These are phyloP conservation scores for Dendrobium catenatum DNA, from an alignment of 106 monocot species.

Conservation along the genomic window DNA sequence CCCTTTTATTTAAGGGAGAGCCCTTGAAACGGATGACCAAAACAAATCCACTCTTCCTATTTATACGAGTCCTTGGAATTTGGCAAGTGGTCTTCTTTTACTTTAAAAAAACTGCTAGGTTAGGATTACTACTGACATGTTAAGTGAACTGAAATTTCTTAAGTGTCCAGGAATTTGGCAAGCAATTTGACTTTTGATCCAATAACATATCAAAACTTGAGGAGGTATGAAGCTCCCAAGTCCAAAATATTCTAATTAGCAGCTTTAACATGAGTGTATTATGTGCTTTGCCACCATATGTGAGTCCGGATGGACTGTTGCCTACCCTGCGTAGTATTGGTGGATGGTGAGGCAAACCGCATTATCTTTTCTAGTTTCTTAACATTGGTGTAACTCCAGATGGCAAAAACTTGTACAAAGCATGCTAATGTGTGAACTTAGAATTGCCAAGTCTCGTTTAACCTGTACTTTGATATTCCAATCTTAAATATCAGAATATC, in stretches of 20 bases:
- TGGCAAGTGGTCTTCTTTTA: not conserved
- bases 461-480: no score
- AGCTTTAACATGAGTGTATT: not conserved
- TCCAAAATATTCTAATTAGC: not conserved
- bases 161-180: not conserved
- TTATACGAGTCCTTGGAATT: not conserved
- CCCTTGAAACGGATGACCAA: not conserved
- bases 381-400: no score
- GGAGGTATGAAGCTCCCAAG: not conserved
- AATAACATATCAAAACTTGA: not conserved
- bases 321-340: not conserved
- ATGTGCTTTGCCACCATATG: not conserved
- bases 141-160: not conserved
- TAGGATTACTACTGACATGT: not conserved
- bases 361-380: no score
- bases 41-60: not conserved
- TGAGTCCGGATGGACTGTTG: no score
- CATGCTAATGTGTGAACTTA: no score
- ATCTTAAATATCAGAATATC: no score
- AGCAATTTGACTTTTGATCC: not conserved
- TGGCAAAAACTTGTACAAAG: no score
- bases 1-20: not conserved
- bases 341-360: not conserved
- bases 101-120: not conserved
- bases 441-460: no score